Evolutionary conservation across 768 basidiomycete species (phyloP), one percentile per base, ranked within the genome.

Genomic region (Tylopilus sp.): DNA sequence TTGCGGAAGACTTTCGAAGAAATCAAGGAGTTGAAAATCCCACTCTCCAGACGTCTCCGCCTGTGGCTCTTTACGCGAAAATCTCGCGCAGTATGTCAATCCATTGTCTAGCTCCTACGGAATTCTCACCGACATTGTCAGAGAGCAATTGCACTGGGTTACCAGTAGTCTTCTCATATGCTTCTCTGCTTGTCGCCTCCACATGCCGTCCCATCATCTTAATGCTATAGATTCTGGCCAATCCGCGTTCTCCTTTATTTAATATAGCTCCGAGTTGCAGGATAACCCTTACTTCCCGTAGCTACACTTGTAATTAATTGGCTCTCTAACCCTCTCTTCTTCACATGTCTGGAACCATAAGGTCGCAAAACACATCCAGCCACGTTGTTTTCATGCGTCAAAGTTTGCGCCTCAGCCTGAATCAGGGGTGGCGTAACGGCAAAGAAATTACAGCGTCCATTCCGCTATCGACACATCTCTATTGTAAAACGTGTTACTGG

Each of bases 1-100:
- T 39, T 62, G 12, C 52, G 56, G 30, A 44, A 28, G 20, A 64
- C 62, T 22, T 64, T 64, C 4, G 58, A 55, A 22, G 49, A 64
- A 10, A 64, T 64, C 33, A 52, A 39, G 22, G 21, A 18, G 21
- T 50, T 64, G 59, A 64, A 53, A 22, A 55, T 63, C 4, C 42
- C 61, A 3, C 6, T 57, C 12, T 1, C 13, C 8, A 53, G 60
- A 42, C 46, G 61, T 2, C 31, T 60, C 8, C 6, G 20, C 9
- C 26, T 60, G 23, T 42, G 35, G 52, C 0, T 63, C 4, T 52
- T 44, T 25, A n/a, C 36, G 40, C 13, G 44, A 4, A 53, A 52
- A 25, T 30, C 61, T 1, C 58, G 48, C 1, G 28, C 38, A 2
- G 60, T 63, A 35, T 41, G 58, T 53, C 6, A 1, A 12, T 3